A percentile compares a stretch with the other conserved stretches of the same genome.
These are phyloP conservation scores for grape (Vitis vinifera) DNA, from an alignment of 164 flowering plant genomes.

Conservation along the genomic window ASM3070453v1 NC_081810.1:575001-575500, in stretches of 20 bases:
- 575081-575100: too few species aligned
- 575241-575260: conserved; percentile 34
- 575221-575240: conserved; percentile 41
- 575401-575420: neutral
- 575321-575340: conserved; percentile 97
- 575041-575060: neutral
- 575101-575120: neutral
- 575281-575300: conserved; percentile 59
- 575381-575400: conserved; percentile 54
- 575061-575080: neutral
- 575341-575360: conserved; percentile 98
- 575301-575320: conserved; percentile 76
- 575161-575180: conserved; percentile 52
- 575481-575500: neutral
- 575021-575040: neutral
- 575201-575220: conserved; percentile 58
- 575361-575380: conserved; percentile 70
- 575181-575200: conserved; percentile 88
- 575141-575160: neutral
- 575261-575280: conserved; percentile 65
- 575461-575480: neutral
- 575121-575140: neutral
- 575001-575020: neutral
- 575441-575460: neutral
- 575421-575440: neutral